Evolutionary conservation across 192 early-diverging fungal genomes (phyloP).

Genomic region (Coemansia sp.): DNA sequence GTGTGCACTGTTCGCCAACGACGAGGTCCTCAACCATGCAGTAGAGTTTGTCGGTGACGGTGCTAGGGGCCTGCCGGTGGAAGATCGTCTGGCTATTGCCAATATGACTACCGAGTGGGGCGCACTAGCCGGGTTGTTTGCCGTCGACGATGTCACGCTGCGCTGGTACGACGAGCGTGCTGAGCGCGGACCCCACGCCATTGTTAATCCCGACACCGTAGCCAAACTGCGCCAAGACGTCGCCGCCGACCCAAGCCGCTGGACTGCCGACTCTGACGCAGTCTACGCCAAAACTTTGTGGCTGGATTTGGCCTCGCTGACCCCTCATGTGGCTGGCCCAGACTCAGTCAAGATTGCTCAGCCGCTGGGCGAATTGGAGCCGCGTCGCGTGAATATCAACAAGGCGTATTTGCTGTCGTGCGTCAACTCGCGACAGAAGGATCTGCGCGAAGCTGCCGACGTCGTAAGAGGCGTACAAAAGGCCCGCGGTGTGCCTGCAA

Average conservation of each 20-base stretch:
- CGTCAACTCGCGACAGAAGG: conserved; percentile 89
- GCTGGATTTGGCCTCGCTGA: conserved; percentile 84
- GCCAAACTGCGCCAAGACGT: conserved; percentile 55
- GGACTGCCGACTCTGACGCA: conserved; percentile 62
- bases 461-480: conserved; percentile 61
- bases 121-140: conserved; percentile 95
- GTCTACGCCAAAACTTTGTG: conserved; percentile 83
- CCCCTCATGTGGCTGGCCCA: conserved; percentile 90
- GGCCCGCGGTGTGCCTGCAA: conserved; percentile 30
- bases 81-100: conserved; percentile 93
- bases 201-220: conserved; percentile 44
- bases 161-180: conserved; percentile 72
- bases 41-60: conserved; percentile 90
- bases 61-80: conserved; percentile 67
- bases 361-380: conserved; percentile 74
- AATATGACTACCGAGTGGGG: conserved; percentile 99
- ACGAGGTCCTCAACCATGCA: conserved; percentile 95
- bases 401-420: conserved; percentile 98
- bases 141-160: conserved; percentile 80
- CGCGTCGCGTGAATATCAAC: conserved; percentile 76
- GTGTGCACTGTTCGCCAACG: conserved; percentile 89
- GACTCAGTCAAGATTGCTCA: conserved; percentile 95
- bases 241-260: conserved; percentile 29
- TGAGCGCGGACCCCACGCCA: conserved; percentile 34
- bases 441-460: conserved; percentile 85